Base-by-base conservation (phyloP, 164 flowering plant species). In the Chimonanthus praecox region DNA sequence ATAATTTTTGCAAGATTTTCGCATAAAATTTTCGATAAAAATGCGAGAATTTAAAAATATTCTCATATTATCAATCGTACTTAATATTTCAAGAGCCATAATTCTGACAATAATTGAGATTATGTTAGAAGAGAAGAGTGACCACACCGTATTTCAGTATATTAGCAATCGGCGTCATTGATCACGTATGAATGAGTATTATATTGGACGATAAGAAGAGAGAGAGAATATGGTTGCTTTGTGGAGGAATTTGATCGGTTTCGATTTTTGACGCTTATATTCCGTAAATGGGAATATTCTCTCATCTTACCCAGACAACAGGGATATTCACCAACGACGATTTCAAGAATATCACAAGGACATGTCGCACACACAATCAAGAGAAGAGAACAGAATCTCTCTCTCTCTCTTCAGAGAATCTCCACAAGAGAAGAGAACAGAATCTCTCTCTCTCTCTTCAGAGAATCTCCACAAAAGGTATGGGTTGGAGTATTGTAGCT, bases 401-500 rank as follows among this genome's bases (percentile, higher is more conserved):
- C 2, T 18, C 43, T 3, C 62, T 67, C 67, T 58, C 21, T 64
- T 3, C 67, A 80, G 79, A 84, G 89, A 87, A 84, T 86, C 87
- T 81, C 71, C 67, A 81, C 58, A 20, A 20, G 21, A 20, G 21
- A 20, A 20, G 21, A 46, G 74, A 64, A 79, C 58, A 75, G 63
- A 46, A 33, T 49, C 51, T 49, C 51, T 49, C 51, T 49, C 51
- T 49, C 51, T 49, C 51, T 49, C 51, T 49, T 49, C 64, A 80
- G 80, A 84, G 89, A 87, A 84, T 86, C 87, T 81, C 71, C 67
- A 82, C 58, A 89, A 85, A 89, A 89, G 90, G 85, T 63, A 70
- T 47, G 84, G 73, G 80, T 85, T 89, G 91, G 91, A 89, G 90
- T 72, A 83, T 91, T 91, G 88, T 87, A 81, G 65, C 33, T 72